These are phyloP conservation scores for Corymbia maculata DNA, from an alignment of 345 rosid species.

Conservation along the genomic window DNA sequence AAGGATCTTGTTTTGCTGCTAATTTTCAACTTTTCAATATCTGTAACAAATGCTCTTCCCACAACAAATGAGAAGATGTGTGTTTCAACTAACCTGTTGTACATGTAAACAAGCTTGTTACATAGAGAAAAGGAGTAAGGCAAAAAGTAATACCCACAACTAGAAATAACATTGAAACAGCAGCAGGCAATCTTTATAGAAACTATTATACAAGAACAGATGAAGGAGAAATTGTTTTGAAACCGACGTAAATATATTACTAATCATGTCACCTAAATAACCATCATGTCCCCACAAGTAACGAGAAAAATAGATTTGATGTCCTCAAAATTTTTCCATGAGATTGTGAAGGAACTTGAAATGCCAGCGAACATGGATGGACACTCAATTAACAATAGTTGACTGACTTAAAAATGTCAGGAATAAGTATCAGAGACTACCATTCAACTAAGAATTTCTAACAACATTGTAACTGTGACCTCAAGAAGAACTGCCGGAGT, in stretches of 20 bases:
- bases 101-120: background rate
- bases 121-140: background rate
- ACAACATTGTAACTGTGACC: background rate
- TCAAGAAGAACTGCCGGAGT: background rate
- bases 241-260: background rate
- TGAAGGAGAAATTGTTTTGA: background rate
- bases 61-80: slow-evolving; percentile 97
- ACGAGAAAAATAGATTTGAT: background rate
- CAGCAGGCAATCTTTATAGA: background rate
- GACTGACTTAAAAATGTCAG: background rate
- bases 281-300: background rate
- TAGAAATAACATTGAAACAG: background rate
- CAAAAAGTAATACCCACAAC: background rate
- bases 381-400: background rate
- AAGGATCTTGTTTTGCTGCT: slow-evolving; percentile 85
- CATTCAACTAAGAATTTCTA: background rate
- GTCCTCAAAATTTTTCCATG: background rate
- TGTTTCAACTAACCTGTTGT: slow-evolving; percentile 96
- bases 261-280: background rate
- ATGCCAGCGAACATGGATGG: background rate
- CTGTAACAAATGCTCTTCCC: slow-evolving; percentile 99
- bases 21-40: slow-evolving; percentile 92
- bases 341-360: background rate
- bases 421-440: background rate
- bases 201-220: background rate